Evolutionary conservation across 495 filamentous ascomycete species (phyloP), one percentile per base, ranked within the genome.

Genomic region (Penicillium taxi): DNA sequence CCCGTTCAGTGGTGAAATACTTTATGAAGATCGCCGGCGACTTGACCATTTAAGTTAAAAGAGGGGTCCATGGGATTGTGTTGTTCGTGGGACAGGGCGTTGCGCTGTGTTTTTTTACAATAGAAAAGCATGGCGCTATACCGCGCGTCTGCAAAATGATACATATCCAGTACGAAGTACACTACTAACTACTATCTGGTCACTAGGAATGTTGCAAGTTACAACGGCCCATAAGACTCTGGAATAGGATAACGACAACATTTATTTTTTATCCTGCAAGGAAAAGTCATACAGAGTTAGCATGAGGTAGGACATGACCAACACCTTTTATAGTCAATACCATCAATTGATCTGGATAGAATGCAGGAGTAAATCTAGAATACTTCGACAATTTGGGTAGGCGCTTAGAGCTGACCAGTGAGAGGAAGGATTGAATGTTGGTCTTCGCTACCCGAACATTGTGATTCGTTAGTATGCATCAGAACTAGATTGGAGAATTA

Each of bases 21-120:
- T n/a, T n/a, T 32, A 66, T 88, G 73, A 62, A 54, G 29, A 72
- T 69, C 4, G 66, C 72, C 20, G 72, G 67, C n/a, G n/a, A n/a
- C n/a, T n/a, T n/a, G n/a, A n/a, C n/a, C n/a, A n/a, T n/a, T n/a
- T n/a, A n/a, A n/a, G n/a, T 41, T 84, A 16, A 68, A 67, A 11
- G 73, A 81, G 54, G 84, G 68, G 2, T 72, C 56, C 43, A 28
- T n/a, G 15, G 11, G 9, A 6, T 28, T 13, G 74, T 85, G 8
- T 86, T 67, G 44, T 86, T 82, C 53, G 64, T 86, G 4, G 80
- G 75, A 7, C 69, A 72, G 13, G 78, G 76, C 3, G 61, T 74
- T 36, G 56, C 67, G 43, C 38, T 78, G 26, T 55, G 66, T 7
- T 5, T 20, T 70, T 73, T 43, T 52, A 56, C 35, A 66, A 69